Conservation (phyloP, 2,329 filamentous ascomycete species). For the Sphaceloma murrayae region DNA sequence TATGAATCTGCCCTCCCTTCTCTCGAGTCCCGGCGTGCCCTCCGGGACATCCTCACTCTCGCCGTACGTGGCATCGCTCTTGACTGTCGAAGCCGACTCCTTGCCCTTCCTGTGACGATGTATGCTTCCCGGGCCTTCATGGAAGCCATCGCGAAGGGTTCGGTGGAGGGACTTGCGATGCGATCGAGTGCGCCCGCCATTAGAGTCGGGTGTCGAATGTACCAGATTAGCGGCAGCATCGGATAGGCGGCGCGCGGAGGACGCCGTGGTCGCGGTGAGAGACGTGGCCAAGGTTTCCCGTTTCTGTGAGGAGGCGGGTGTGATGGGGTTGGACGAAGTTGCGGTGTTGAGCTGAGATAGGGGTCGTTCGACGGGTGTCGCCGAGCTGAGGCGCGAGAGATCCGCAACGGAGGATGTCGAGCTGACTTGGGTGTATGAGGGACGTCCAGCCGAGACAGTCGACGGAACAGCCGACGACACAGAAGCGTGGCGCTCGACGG, state of each 20-base stretch:
- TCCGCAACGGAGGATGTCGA: conserved; percentile 9
- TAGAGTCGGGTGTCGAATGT: conserved; percentile 7
- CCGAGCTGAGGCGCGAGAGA: conserved; percentile 1
- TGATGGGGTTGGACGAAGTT: conserved; percentile 15
- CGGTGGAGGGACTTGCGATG: conserved; percentile 81
- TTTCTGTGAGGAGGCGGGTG: conserved; percentile 9
- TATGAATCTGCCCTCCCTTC: conserved; percentile 81
- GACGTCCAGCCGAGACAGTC: conserved; percentile 19
- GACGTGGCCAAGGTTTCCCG: conserved; percentile 13
- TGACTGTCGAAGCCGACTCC: conserved; percentile 55
- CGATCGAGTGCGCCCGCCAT: conserved; percentile 39
- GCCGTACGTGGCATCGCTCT: conserved; percentile 38
- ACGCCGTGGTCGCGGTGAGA: conserved; percentile 14
- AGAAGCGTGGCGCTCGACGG: conserved; percentile 19
- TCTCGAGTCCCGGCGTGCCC: conserved; percentile 58
- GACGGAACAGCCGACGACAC: conserved; percentile 21
- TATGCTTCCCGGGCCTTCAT: conserved; percentile 31
- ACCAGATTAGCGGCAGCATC: conserved; percentile 37
- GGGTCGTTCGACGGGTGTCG: conserved; percentile 5
- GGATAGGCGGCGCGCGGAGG: conserved; percentile 20
- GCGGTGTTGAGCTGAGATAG: conserved; percentile 7
- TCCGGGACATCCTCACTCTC: conserved; percentile 40
- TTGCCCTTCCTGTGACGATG: conserved; percentile 68
- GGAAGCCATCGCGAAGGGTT: conserved; percentile 61
- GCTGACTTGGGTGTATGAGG: conserved; percentile 10